Conservation (phyloP, 2,329 filamentous ascomycete genomes). For the Fusarium tanahbumbuense region DNA sequence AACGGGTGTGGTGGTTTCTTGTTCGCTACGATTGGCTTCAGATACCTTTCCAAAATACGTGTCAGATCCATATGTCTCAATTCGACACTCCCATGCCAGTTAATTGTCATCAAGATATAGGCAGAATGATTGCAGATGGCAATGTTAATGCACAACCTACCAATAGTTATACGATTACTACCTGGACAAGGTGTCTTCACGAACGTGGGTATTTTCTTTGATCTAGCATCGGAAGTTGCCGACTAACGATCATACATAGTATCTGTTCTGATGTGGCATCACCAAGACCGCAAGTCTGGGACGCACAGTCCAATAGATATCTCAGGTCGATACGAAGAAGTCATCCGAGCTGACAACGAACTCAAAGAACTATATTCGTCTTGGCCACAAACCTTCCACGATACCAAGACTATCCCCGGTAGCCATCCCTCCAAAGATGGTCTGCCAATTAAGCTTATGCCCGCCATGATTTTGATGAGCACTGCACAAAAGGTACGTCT, state of each 20-base stretch:
- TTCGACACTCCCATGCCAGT: neutral
- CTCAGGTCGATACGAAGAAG: neutral
- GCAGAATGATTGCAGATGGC: neutral
- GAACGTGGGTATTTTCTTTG: neutral
- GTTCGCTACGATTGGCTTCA: constrained; percentile 16
- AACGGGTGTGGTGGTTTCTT: constrained; percentile 7
- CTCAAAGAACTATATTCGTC: constrained; percentile 1
- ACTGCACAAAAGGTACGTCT: neutral
- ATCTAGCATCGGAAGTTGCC: too few species aligned
- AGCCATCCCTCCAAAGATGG: neutral
- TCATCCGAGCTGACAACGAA: neutral
- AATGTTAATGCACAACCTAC: fast-evolving
- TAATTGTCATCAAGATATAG: neutral
- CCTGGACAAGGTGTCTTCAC: neutral
- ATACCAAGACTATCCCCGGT: neutral
- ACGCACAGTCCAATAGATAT: fast-evolving
- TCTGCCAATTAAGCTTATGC: neutral
- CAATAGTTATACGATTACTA: neutral
- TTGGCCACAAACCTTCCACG: neutral
- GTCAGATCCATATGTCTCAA: neutral
- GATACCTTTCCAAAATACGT: constrained; percentile 7
- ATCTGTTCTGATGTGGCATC: neutral
- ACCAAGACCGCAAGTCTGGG: neutral
- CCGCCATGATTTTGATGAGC: constrained; percentile 12
- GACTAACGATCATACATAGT: neutral